Percentiles rank a stretch among this genome's conserved stretches.
Conservation (phyloP, 371 early-diverging fungal genomes). For the Mortierella sp. region DNA sequence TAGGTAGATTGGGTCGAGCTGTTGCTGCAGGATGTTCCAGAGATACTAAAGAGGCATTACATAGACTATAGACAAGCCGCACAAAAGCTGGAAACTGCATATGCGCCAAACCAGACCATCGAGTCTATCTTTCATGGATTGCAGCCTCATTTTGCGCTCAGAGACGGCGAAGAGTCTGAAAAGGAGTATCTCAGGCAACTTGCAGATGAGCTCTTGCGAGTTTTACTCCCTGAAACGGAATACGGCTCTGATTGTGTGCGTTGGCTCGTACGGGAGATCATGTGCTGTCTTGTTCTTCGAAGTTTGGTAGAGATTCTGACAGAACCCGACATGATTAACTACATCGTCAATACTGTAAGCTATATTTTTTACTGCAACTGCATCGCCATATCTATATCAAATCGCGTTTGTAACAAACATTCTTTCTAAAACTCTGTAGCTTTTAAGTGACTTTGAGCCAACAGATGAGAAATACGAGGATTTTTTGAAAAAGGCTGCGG, state of each 20-base stretch:
- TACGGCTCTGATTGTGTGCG: constrained; percentile 66
- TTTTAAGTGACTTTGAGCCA: constrained; percentile 41
- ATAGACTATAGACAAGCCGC: constrained; percentile 66
- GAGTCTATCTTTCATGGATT: constrained; percentile 69
- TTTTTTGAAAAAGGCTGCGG: constrained; percentile 43
- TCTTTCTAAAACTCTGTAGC: constrained; percentile 7
- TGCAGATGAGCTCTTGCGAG: constrained; percentile 61
- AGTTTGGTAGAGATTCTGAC: constrained; percentile 63
- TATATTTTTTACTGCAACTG: background rate
- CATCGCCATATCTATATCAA: background rate
- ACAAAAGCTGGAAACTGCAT: constrained; percentile 61
- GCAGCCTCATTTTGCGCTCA: constrained; percentile 71
- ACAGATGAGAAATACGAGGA: constrained; percentile 48
- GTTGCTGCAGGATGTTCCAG: constrained; percentile 63
- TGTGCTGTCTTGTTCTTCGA: constrained; percentile 62
- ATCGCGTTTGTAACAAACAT: background rate
- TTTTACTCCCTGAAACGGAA: constrained; percentile 60
- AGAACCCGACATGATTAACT: constrained; percentile 71
- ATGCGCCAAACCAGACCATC: constrained; percentile 63
- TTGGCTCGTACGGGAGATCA: constrained; percentile 67
- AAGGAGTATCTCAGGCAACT: constrained; percentile 65
- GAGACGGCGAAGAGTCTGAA: constrained; percentile 60
- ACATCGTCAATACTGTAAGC: constrained; percentile 69
- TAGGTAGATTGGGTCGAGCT: constrained; percentile 73
- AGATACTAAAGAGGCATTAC: constrained; percentile 65